Percentiles rank a stretch among this genome's conserved stretches.
These are phyloP conservation scores for Saccharomyces hybrid DNA, from an alignment of 1,139 yeast genomes.

Conservation along the genomic window DNA sequence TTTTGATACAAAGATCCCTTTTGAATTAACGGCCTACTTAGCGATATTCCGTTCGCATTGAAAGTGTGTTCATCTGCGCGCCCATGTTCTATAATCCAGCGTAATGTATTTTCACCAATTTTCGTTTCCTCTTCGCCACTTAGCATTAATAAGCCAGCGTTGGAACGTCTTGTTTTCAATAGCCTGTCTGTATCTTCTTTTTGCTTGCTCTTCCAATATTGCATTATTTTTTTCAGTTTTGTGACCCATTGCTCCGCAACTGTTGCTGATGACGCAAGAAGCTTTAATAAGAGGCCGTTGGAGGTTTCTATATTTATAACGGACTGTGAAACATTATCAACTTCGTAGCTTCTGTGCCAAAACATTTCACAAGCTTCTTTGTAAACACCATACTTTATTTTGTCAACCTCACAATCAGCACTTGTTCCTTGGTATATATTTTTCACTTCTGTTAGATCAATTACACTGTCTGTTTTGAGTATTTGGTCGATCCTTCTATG, in stretches of 20 bases:
- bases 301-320: constrained; percentile 30
- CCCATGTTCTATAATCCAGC: constrained; percentile 51
- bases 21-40: constrained; percentile 49
- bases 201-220: constrained; percentile 54
- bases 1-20: constrained; percentile 65
- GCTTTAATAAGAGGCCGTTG: constrained; percentile 42
- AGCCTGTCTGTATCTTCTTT: constrained; percentile 38
- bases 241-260: constrained; percentile 62
- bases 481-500: constrained; percentile 54
- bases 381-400: constrained; percentile 23
- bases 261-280: constrained; percentile 48
- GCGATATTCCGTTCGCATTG: constrained; percentile 50
- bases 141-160: constrained; percentile 42
- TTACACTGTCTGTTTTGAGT: constrained; percentile 49
- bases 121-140: constrained; percentile 55
- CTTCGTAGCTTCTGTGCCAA: constrained; percentile 34
- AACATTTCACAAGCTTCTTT: constrained; percentile 35
- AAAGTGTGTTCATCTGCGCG: constrained; percentile 46
- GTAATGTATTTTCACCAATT: constrained; percentile 42
- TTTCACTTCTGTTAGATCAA: constrained; percentile 49
- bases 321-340: constrained; percentile 14
- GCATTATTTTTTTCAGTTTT: constrained; percentile 38
- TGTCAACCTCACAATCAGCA: constrained; percentile 20
- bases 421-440: constrained; percentile 29
- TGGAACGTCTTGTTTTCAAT: constrained; percentile 38